Conservation (phyloP, 108 stramenopile species). For the Licmophora abbreviata region DNA sequence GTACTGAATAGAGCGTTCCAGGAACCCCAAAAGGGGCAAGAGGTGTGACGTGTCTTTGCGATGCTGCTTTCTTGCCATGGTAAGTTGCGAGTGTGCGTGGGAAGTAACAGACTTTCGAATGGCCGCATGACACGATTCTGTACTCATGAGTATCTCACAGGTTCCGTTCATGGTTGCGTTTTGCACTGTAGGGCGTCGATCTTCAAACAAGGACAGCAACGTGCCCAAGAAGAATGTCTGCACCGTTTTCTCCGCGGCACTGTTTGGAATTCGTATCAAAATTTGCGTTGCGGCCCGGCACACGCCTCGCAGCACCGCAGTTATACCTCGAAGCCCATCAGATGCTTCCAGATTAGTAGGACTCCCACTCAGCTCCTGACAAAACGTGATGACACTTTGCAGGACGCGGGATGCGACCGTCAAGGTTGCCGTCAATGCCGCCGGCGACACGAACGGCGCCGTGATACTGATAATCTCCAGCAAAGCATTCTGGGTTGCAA, state of each 20-base stretch:
- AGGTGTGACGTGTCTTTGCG: conserved; percentile 13
- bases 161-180: conserved; percentile 35
- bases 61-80: conserved; percentile 7
- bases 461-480: conserved; percentile 44
- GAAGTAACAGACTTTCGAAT: conserved; percentile 11
- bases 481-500: conserved; percentile 40
- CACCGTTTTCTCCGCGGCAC: conserved; percentile 9
- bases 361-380: conserved; percentile 19
- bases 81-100: conserved; percentile 1
- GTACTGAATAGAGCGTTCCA: conserved; percentile 21
- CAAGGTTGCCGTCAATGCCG: conserved; percentile 39
- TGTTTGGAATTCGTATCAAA: conserved; percentile 13
- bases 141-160: conserved; percentile 33
- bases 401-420: conserved; percentile 33
- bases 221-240: conserved; percentile 32
- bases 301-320: conserved; percentile 13
- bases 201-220: conserved; percentile 36
- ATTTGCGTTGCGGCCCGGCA: conserved; percentile 31
- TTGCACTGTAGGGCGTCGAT: conserved; percentile 42
- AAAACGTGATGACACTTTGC: conserved; percentile 35
- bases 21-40: conserved; percentile 23
- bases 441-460: conserved; percentile 35
- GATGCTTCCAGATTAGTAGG: conserved; percentile 10
- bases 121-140: conserved; percentile 16
- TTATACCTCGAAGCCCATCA: conserved; percentile 28